Evolutionary conservation across 2,329 filamentous ascomycete genomes (phyloP).

Genomic region (Pseudogymnoascus sp.): DNA sequence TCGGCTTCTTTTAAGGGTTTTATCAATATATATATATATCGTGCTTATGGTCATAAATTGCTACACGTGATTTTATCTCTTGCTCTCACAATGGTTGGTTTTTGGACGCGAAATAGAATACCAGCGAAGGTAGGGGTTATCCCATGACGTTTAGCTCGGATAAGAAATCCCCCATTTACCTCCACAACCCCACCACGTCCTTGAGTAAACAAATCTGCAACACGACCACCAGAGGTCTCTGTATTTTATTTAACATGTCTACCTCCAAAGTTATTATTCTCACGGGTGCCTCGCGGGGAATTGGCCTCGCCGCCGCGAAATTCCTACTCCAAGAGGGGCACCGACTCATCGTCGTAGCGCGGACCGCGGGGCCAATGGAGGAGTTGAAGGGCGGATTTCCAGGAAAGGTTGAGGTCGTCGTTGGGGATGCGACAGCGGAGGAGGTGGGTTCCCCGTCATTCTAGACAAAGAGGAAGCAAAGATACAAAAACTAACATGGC

Average conservation of each 20-base stretch:
- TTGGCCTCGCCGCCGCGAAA: conserved; percentile 48
- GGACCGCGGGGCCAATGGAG: conserved; percentile 42
- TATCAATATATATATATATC: neutral
- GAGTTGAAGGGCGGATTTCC: conserved; percentile 43
- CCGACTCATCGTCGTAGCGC: conserved; percentile 51
- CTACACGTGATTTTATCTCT: neutral
- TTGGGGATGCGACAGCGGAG: conserved; percentile 35
- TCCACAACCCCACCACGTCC: neutral
- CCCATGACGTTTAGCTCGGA: neutral
- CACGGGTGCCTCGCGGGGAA: conserved; percentile 55
- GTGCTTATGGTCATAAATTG: neutral
- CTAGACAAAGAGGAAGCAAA: neutral
- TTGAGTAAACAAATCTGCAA: neutral
- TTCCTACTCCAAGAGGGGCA: conserved; percentile 43
- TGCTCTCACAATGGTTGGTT: neutral
- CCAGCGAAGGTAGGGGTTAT: neutral
- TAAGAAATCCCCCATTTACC: neutral
- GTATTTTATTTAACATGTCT: conserved; percentile 27
- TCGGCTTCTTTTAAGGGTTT: neutral
- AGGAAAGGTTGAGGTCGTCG: conserved; percentile 46
- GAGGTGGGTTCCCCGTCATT: neutral
- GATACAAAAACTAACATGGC: neutral
- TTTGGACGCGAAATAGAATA: neutral
- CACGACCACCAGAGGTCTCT: neutral
- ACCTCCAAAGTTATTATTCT: conserved; percentile 61